Conservation (phyloP, 495 filamentous ascomycete species). For the Neurospora sp. region DNA sequence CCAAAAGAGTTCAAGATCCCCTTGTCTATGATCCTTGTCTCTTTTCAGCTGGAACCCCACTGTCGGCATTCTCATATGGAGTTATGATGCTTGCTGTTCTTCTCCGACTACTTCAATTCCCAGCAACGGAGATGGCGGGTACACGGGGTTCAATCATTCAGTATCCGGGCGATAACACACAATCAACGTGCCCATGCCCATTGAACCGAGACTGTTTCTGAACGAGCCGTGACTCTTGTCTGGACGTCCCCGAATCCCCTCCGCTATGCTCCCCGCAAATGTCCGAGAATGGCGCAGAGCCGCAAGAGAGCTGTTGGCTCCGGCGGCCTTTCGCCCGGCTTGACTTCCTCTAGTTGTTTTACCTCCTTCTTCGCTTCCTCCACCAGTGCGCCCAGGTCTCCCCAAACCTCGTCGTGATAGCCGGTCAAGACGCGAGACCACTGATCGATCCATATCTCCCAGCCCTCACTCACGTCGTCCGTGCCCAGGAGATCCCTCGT, state of each 20-base stretch:
- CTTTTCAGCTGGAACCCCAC: not conserved
- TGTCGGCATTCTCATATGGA: not conserved
- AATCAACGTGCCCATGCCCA: not conserved
- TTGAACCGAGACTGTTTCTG: not conserved
- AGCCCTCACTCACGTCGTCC: conserved; percentile 28
- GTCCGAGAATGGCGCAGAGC: conserved; percentile 24
- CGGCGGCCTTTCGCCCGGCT: conserved; percentile 13
- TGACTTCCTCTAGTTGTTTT: conserved; percentile 12
- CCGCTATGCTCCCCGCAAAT: conserved; percentile 12
- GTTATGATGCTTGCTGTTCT: not conserved
- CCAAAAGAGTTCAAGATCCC: not conserved
- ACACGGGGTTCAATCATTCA: not conserved
- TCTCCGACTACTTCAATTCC: not conserved
- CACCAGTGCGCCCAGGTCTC: conserved; percentile 52
- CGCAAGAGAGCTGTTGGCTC: conserved; percentile 19
- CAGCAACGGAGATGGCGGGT: not conserved
- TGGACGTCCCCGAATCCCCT: not conserved
- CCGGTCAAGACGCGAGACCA: conserved; percentile 55
- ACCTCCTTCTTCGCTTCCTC: conserved; percentile 54
- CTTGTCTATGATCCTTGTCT: not conserved
- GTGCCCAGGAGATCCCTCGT: conserved; percentile 22
- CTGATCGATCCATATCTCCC: conserved; percentile 37
- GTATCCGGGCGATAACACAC: not conserved
- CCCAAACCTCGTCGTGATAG: conserved; percentile 75
- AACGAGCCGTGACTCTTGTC: not conserved